Percentiles rank a stretch among this genome's conserved stretches.
Evolutionary conservation across 768 basidiomycete genomes (phyloP).

Genomic region (Trametes cingulata): DNA sequence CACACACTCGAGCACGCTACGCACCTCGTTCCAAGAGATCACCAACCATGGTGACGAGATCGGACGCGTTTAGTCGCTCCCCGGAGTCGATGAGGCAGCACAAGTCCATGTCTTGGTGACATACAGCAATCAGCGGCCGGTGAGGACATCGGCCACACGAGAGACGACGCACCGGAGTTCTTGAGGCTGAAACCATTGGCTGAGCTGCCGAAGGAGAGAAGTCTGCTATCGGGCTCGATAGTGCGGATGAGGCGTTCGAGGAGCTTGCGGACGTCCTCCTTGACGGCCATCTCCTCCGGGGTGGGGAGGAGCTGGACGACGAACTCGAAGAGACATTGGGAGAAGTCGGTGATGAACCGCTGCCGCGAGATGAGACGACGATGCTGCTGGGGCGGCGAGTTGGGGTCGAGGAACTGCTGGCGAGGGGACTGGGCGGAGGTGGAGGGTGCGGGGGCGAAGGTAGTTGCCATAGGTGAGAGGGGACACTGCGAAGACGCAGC

Average conservation of each 20-base stretch:
- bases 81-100: constrained; percentile 94
- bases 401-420: constrained; percentile 24
- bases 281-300: constrained; percentile 85
- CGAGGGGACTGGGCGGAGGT: constrained; percentile 16
- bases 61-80: constrained; percentile 74
- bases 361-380: constrained; percentile 45
- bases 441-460: constrained; percentile 21
- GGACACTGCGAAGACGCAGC: constrained; percentile 7
- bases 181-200: constrained; percentile 96
- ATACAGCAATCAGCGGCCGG: constrained; percentile 5
- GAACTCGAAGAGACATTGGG: constrained; percentile 90
- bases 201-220: constrained; percentile 94
- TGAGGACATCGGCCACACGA: not conserved
- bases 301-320: constrained; percentile 91
- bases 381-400: constrained; percentile 21
- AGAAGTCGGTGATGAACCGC: constrained; percentile 77
- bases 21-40: constrained; percentile 90
- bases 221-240: constrained; percentile 87
- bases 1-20: constrained; percentile 51
- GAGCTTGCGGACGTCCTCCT: constrained; percentile 93
- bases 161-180: constrained; percentile 70
- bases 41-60: constrained; percentile 93
- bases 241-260: constrained; percentile 95
- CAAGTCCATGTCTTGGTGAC: constrained; percentile 89
- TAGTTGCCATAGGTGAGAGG: constrained; percentile 23